Base-by-base conservation (phyloP, 2,329 filamentous ascomycete species). In the Cytospora piceicola region DNA sequence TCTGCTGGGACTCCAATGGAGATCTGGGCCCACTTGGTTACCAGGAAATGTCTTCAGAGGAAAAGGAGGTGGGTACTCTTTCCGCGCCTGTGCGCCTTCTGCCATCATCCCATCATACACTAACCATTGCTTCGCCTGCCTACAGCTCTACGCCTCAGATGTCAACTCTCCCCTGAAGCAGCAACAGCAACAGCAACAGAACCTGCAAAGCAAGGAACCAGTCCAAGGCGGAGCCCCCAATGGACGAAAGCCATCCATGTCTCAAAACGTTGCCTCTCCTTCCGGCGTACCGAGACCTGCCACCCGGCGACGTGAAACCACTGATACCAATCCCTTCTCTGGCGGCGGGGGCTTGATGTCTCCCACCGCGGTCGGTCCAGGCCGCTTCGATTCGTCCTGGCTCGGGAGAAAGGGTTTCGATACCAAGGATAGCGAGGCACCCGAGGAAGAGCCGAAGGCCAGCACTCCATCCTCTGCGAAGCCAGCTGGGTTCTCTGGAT, bases 111-210 rank as follows among this genome's bases (percentile, higher is more conserved):
- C 63, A 59, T 69, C 72, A 71, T 70, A 67, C 70, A 70, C 64
- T 71, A 73, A 59, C 76, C 57, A 49, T 46, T 27, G 3, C n/a
- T 27, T 29, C 22, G n/a, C 36, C 46, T 29, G n/a, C 36, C 46
- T 20, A 24, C 24, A 97, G 90, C 81, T 91, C 69, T 97, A 97
- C 77, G 79, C 88, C 59, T 87, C 86, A 59, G 95, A 96, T 69
- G 93, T 99, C 75, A 99, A 98, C 77, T 97, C 95, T 42, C 91
- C 93, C 39, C 82, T 97, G 71, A 98, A 98, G 78, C 90, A 92
- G 24, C 86, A 88, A 36, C 58, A 92, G 24, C 86, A 88, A 36
- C 58, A 59, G 7, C 66, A 66, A 34, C 59, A 59, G 30, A 51
- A 24, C 14, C 54, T 58, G 59, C 90, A 92, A 73, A 94, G 92